A percentile compares a stretch with the other conserved stretches of the same genome.
Conservation (phyloP, 192 early-diverging fungal genomes). For the Coemansia brasiliensis region DNA sequence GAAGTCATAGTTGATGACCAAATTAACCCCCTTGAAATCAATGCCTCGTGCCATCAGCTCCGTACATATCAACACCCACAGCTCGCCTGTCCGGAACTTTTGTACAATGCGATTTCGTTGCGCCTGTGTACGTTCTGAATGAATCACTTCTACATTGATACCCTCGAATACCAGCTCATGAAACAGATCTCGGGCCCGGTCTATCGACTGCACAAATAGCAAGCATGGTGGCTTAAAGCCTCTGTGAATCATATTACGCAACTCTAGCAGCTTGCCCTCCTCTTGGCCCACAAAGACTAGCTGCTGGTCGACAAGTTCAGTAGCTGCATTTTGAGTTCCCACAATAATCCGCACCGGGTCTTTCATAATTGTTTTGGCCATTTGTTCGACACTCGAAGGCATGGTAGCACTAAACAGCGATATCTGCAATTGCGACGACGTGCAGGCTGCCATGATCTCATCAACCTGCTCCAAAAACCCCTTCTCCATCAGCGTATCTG, state of each 20-base stretch:
- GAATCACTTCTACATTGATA: slow-evolving; percentile 98
- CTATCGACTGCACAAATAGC: slow-evolving; percentile 97
- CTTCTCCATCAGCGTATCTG: slow-evolving; percentile 77
- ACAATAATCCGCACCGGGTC: slow-evolving; percentile 86
- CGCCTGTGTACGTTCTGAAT: slow-evolving; percentile 89
- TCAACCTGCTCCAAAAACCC: slow-evolving; percentile 88
- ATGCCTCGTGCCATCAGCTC: slow-evolving; percentile 98
- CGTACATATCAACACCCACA: slow-evolving; percentile 95
- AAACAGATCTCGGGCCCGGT: slow-evolving; percentile 95
- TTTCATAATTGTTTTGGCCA: slow-evolving; percentile 91
- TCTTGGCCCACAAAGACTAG: slow-evolving; percentile 91
- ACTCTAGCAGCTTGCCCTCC: slow-evolving; percentile 88
- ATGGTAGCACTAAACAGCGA: slow-evolving; percentile 94
- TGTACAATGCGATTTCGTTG: slow-evolving; percentile 90
- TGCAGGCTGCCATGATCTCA: slow-evolving; percentile 85
- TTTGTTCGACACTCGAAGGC: slow-evolving; percentile 83
- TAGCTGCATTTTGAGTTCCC: slow-evolving; percentile 87
- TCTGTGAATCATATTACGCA: slow-evolving; percentile 78
- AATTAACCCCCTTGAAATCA: slow-evolving; percentile 96
- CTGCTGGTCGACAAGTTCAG: slow-evolving; percentile 85
- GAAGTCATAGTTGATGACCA: slow-evolving; percentile 99
- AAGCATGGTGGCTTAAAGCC: slow-evolving; percentile 90
- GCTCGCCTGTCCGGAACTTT: slow-evolving; percentile 83
- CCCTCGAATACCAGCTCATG: slow-evolving; percentile 95
- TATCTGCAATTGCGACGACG: slow-evolving; percentile 70